Percentiles rank a stretch among this genome's conserved stretches.
phyloP scores from a whole-genome alignment of 2,329 filamentous ascomycete species.

The Xylaria sp. region DNA sequence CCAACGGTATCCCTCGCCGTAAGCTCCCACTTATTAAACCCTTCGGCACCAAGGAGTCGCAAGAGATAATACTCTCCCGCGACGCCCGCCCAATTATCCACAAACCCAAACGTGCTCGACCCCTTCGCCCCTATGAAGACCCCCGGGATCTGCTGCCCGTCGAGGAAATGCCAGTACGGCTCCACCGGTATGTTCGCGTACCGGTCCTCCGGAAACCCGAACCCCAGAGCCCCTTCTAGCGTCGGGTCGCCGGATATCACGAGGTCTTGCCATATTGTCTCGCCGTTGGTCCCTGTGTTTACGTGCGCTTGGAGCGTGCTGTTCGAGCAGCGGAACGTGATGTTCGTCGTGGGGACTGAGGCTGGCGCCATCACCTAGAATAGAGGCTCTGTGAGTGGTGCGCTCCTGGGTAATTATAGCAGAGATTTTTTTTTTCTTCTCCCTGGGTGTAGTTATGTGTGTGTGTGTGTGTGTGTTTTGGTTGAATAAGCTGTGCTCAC shows the following conservation, averaged over 20 bases:
- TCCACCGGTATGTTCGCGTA: constrained; percentile 28
- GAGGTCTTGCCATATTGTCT: constrained; percentile 31
- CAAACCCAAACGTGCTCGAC: constrained; percentile 33
- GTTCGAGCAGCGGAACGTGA: constrained; percentile 36
- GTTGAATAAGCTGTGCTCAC: constrained; percentile 19
- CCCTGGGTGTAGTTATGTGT: too few relatives aligned
- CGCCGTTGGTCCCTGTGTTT: constrained; percentile 1
- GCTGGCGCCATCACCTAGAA: constrained; percentile 32
- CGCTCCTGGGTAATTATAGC: not conserved
- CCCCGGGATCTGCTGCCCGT: constrained; percentile 34
- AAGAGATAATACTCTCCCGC: constrained; percentile 37
- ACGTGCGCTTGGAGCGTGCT: constrained; percentile 34
- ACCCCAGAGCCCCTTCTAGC: constrained; percentile 33
- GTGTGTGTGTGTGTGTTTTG: not conserved
- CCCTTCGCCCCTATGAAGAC: constrained; percentile 31
- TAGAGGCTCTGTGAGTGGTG: constrained; percentile 19
- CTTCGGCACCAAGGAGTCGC: constrained; percentile 28
- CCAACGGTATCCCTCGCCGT: constrained; percentile 30
- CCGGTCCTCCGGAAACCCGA: constrained; percentile 31
- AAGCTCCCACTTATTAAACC: constrained; percentile 30
- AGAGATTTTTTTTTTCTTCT: not conserved
- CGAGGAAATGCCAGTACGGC: constrained; percentile 39
- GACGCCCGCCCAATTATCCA: constrained; percentile 32
- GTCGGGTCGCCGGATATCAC: constrained; percentile 36
- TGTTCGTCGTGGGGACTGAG: constrained; percentile 20